These are phyloP conservation scores for Trichoderma harzianum DNA, from an alignment of 2,329 filamentous ascomycete species.

Conservation along the genomic window DNA sequence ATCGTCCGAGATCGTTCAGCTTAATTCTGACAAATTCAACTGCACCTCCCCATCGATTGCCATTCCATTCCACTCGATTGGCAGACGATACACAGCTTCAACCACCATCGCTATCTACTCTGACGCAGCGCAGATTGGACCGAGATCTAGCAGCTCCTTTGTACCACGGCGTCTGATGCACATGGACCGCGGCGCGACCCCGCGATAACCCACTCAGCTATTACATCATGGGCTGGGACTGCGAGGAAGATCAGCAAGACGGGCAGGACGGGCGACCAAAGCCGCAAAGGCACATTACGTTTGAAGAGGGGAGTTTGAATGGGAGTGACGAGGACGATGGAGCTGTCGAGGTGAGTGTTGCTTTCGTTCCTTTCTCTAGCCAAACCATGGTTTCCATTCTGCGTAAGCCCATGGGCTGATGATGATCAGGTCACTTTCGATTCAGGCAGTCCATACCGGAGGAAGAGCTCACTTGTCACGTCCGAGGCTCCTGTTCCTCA, in stretches of 20 bases:
- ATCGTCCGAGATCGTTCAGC: not conserved
- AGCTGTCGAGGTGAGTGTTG: constrained; percentile 48
- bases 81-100: not conserved
- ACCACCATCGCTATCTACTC: not conserved
- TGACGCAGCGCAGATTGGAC: not conserved
- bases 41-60: not conserved
- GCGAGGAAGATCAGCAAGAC: constrained; percentile 12
- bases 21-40: not conserved
- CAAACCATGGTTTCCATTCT: not conserved
- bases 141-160: not conserved
- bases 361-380: not conserved
- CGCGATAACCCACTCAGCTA: constrained; percentile 8
- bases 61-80: not conserved
- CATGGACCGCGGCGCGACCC: not conserved
- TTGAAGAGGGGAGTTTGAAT: constrained; percentile 39
- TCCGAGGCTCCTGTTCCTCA: constrained; percentile 43
- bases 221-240: constrained; percentile 19
- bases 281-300: constrained; percentile 4
- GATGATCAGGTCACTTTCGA: constrained; percentile 58
- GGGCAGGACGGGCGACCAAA: not conserved
- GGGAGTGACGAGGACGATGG: constrained; percentile 50
- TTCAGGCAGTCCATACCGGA: constrained; percentile 55
- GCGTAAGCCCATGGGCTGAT: not conserved
- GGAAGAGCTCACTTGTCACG: constrained; percentile 63
- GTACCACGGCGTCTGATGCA: not conserved